Base-by-base conservation (phyloP, 345 rosid genomes). In the Limnanthes douglasii region DNA sequence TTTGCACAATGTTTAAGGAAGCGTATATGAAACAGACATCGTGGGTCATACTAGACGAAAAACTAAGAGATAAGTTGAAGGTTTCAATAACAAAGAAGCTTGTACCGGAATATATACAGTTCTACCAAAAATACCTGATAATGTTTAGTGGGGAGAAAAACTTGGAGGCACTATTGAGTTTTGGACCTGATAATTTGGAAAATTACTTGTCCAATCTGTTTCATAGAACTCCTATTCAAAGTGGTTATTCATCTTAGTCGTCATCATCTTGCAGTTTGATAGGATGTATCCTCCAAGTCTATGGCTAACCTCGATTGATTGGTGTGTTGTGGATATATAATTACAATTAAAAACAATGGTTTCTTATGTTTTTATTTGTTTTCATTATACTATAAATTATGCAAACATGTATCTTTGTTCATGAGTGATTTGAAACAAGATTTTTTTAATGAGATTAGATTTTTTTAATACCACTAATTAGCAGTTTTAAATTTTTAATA, bases 191-290 rank as follows among this genome's bases (percentile, higher is more conserved):
- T 40, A 79, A 70, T 39, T 47, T 86, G 48, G 67, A 31, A 39
- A 70, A 70, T 18, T 69, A 59, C 51, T 53, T 86, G 22, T 78
- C 93, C 4, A 69, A 69, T 39, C 16, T 86, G 44, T 78, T 70
- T 55, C 80, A 53, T 27, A 84, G 81, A 11, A 45, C 51, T 16
- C 25, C 45, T 24, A 19, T 48, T 26, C 51, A 63, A 15, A 47
- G 21, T 31, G 44, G 32, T 41, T 48, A 43, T 18, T 52, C 64
- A 26, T 41, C 58, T 5, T 44, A 50, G 13, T 16, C 58, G 30
- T 38, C 46, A 15, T 45, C 62, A 4, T 30, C 65, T 2, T 51
- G 46, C 32, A 42, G 32, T 46, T 46, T 67, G 21, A 41, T 21
- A 14, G 57, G 67, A 18, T 50, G 62, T 42, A 34, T 50, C 32